These are phyloP conservation scores for Gnetum montanum DNA, from an alignment of 75 land plant genomes.

Conservation along the genomic window DNA sequence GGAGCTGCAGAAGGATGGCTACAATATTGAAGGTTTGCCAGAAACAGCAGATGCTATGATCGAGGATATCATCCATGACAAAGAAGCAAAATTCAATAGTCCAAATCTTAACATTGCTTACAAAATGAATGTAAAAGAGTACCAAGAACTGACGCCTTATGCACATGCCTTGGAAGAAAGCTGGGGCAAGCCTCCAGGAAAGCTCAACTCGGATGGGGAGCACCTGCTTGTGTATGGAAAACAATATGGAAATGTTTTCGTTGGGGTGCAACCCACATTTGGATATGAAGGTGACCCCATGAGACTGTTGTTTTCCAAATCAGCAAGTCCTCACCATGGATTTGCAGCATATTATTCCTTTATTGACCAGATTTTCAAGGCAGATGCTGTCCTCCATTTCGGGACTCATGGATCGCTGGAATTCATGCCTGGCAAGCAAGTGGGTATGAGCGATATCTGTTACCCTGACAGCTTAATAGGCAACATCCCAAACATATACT, in stretches of 20 bases:
- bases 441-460: slow-evolving; percentile 97
- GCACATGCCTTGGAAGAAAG: slow-evolving; percentile 77
- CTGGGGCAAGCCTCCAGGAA: slow-evolving; percentile 99
- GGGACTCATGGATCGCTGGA: slow-evolving; percentile 99
- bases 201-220: slow-evolving; percentile 94
- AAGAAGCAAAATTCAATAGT: slow-evolving; percentile 97
- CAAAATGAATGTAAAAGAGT: slow-evolving; percentile 90
- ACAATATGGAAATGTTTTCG: slow-evolving; percentile 93
- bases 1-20: slow-evolving; percentile 76
- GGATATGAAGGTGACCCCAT: slow-evolving; percentile 99
- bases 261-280: slow-evolving; percentile 98
- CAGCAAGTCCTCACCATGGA: slow-evolving; percentile 99
- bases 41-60: slow-evolving; percentile 79
- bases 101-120: slow-evolving; percentile 91
- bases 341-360: slow-evolving; percentile 98
- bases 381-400: slow-evolving; percentile 97
- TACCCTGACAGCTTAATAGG: slow-evolving; percentile 97
- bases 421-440: slow-evolving; percentile 99
- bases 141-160: slow-evolving; percentile 82
- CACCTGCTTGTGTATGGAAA: slow-evolving; percentile 95
- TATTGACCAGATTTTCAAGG: slow-evolving; percentile 86
- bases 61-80: slow-evolving; percentile 94
- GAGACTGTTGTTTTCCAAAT: slow-evolving; percentile 95
- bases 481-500: slow-evolving; percentile 96
- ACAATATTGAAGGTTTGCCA: slow-evolving; percentile 88